Conservation (phyloP, 129 eudicot genomes). For the Tagetes patula region DNA sequence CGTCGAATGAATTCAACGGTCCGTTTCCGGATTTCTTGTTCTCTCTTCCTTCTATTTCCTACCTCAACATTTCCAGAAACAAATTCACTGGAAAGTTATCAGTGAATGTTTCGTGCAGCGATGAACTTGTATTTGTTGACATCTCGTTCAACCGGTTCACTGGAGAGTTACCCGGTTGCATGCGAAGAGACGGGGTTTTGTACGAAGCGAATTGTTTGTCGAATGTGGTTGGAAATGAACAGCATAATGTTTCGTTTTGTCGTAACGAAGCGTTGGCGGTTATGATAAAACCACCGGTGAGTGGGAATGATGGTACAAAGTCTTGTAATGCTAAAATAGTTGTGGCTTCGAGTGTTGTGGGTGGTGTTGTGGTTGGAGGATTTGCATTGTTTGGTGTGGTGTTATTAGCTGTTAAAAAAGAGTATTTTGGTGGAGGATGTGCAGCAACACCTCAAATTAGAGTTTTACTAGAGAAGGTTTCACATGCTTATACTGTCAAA, state of each 20-base stretch:
- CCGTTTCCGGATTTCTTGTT: slow-evolving; percentile 49
- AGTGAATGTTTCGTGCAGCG: slow-evolving; percentile 44
- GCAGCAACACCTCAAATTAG: slow-evolving; percentile 40
- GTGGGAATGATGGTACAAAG: slow-evolving; percentile 27
- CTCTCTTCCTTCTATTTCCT: slow-evolving; percentile 56
- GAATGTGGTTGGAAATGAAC: slow-evolving; percentile 24
- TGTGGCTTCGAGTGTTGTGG: slow-evolving; percentile 63
- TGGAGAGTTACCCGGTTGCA: slow-evolving; percentile 69
- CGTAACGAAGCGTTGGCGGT: slow-evolving; percentile 76
- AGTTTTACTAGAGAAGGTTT: slow-evolving; percentile 45
- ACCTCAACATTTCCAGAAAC: slow-evolving; percentile 57
- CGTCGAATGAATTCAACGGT: slow-evolving; percentile 55
- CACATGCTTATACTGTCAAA: slow-evolving; percentile 50
- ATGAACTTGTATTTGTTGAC: slow-evolving; percentile 41
- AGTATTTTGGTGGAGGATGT: slow-evolving; percentile 31
- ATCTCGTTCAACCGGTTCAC: slow-evolving; percentile 59
- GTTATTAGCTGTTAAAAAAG: slow-evolving; percentile 46
- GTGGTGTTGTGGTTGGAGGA: slow-evolving; percentile 61
- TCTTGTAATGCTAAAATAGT: slow-evolving; percentile 41
- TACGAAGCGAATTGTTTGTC: slow-evolving; percentile 61
- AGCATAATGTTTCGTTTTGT: slow-evolving; percentile 48
- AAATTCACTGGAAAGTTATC: slow-evolving; percentile 62
- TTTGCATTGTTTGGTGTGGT: slow-evolving; percentile 47
- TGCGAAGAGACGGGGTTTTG: slow-evolving; percentile 35
- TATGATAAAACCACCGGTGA: slow-evolving; percentile 44